Evolutionary conservation across 2,329 filamentous ascomycete species (phyloP).

Genomic region (Monosporascus sp.): DNA sequence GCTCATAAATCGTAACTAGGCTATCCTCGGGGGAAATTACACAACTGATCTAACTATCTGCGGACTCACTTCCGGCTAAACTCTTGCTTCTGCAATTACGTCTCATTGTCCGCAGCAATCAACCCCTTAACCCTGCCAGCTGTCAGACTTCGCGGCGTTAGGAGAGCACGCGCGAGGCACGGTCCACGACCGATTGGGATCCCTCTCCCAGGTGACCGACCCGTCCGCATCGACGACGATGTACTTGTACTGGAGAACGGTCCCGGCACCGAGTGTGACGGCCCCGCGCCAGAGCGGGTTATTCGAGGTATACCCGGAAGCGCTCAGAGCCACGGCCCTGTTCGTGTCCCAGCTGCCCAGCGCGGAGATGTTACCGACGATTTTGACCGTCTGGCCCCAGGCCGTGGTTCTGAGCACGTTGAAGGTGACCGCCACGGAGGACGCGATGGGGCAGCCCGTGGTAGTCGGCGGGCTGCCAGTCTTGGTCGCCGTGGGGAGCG

Average conservation of each 20-base stretch:
- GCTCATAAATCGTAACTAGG: too few species aligned
- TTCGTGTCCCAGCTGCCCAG: slow-evolving; percentile 59
- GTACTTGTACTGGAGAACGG: slow-evolving; percentile 62
- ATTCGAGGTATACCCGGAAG: slow-evolving; percentile 49
- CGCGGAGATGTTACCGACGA: slow-evolving; percentile 52
- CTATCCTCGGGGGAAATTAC: too few species aligned
- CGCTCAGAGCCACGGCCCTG: slow-evolving; percentile 50
- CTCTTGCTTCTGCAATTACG: too few species aligned
- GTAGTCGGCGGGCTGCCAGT: slow-evolving; percentile 15
- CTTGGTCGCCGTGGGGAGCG: slow-evolving; percentile 23
- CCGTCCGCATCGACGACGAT: slow-evolving; percentile 53
- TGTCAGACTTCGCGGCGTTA: slow-evolving; percentile 22
- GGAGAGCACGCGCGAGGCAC: slow-evolving; percentile 26
- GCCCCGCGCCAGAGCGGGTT: slow-evolving; percentile 58
- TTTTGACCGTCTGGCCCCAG: slow-evolving; percentile 59
- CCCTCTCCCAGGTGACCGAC: slow-evolving; percentile 58
- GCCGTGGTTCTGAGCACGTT: slow-evolving; percentile 50
- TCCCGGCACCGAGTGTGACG: slow-evolving; percentile 50
- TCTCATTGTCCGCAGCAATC: neutral
- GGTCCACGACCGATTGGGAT: slow-evolving; percentile 43
- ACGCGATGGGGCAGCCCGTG: slow-evolving; percentile 31
- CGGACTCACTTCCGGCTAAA: neutral
- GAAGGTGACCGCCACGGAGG: slow-evolving; percentile 57
- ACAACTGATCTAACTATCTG: neutral
- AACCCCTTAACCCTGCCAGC: slow-evolving; percentile 24